phyloP scores from a whole-genome alignment of 2,329 filamentous ascomycete genomes.

The Epichloe uncinata region DNA sequence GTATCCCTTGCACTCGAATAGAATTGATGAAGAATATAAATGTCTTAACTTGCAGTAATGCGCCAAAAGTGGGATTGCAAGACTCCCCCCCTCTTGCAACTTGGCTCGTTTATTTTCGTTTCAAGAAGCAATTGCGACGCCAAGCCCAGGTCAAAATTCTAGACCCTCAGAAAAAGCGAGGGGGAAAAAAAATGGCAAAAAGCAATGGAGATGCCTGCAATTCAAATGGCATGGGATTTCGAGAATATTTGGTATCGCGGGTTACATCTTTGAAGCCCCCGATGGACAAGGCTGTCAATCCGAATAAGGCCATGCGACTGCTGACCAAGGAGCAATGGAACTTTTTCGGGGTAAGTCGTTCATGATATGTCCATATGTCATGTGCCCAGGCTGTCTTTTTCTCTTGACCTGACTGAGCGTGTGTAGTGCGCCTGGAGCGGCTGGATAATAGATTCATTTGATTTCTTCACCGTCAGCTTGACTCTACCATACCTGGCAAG shows the following conservation, averaged over 20 bases:
- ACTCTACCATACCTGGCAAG: background rate
- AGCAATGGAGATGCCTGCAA: background rate
- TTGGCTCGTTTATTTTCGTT: no score
- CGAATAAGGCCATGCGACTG: background rate
- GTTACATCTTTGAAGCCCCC: background rate
- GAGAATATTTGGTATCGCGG: background rate
- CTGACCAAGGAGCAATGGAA: background rate
- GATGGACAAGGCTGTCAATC: background rate
- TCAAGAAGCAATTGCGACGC: no score
- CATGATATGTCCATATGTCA: no score
- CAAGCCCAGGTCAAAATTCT: background rate
- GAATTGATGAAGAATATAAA: no score
- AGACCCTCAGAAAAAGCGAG: background rate
- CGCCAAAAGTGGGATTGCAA: no score
- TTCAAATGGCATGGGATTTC: background rate
- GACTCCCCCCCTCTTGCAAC: no score
- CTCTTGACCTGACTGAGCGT: no score
- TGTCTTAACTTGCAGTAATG: no score
- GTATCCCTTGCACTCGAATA: background rate
- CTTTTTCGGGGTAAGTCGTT: background rate
- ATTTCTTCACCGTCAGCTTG: background rate
- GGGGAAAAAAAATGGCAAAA: background rate
- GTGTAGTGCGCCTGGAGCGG: background rate
- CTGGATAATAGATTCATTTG: background rate
- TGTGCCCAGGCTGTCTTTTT: no score